A percentile compares a stretch with the other conserved stretches of the same genome.
Evolutionary conservation across 2,329 filamentous ascomycete species (phyloP).

Genomic region (Aspergillus amoenus): DNA sequence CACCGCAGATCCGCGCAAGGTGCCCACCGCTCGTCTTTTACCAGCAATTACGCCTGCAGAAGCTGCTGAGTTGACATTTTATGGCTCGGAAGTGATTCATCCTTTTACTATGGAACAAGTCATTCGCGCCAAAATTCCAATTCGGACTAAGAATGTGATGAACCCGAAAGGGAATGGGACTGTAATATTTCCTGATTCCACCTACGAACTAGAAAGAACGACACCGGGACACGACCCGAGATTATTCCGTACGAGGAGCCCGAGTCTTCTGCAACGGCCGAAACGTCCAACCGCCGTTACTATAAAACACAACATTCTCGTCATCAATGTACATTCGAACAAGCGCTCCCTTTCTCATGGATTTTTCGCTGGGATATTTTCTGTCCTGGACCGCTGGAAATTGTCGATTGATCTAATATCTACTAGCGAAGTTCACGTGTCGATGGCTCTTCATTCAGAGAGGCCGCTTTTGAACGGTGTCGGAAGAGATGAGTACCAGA

Average conservation of each 20-base stretch:
- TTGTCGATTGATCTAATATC: constrained; percentile 96
- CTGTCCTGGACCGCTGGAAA: constrained; percentile 79
- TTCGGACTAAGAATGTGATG: constrained; percentile 70
- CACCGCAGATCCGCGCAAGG: constrained; percentile 79
- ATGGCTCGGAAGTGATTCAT: constrained; percentile 95
- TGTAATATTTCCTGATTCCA: constrained; percentile 70
- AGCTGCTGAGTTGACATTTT: constrained; percentile 92
- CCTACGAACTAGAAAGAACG: constrained; percentile 51
- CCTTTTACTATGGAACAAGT: constrained; percentile 98
- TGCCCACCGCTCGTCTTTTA: constrained; percentile 89
- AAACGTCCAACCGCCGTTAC: constrained; percentile 87
- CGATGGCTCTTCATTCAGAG: constrained; percentile 89
- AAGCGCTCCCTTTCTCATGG: constrained; percentile 94
- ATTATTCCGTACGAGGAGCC: constrained; percentile 49
- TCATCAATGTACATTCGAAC: constrained; percentile 98
- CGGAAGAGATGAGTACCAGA: constrained; percentile 50
- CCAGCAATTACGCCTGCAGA: constrained; percentile 88
- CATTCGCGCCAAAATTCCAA: constrained; percentile 64
- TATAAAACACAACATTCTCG: constrained; percentile 94
- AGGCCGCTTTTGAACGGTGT: constrained; percentile 52
- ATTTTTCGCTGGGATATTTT: constrained; percentile 92
- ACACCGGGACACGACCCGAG: constrained; percentile 59
- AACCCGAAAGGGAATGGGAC: constrained; percentile 64
- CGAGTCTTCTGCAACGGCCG: constrained; percentile 55
- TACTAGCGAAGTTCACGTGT: constrained; percentile 94